These are phyloP conservation scores for Phytophthora idaei DNA, from an alignment of 352 stramenopile species.

Conservation along the genomic window DNA sequence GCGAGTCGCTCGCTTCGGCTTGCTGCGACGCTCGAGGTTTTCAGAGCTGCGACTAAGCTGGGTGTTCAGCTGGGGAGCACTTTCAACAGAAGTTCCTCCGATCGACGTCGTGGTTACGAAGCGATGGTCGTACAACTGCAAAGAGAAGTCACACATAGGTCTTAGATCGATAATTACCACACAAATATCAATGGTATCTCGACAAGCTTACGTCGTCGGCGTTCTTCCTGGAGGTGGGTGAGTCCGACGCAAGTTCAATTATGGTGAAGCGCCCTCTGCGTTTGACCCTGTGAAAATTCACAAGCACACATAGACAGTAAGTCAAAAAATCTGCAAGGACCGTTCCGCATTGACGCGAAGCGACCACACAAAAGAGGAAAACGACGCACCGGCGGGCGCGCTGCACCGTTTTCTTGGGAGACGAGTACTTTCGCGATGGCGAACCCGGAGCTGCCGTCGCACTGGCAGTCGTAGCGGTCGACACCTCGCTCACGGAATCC, in stretches of 20 bases:
- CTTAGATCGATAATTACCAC: constrained; percentile 3
- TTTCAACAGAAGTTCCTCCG: constrained; percentile 40
- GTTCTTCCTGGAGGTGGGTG: constrained; percentile 55
- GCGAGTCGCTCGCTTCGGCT: constrained; percentile 38
- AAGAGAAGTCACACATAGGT: constrained; percentile 17
- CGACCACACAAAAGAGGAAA: constrained; percentile 15
- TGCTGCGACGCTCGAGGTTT: constrained; percentile 27
- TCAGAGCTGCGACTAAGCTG: constrained; percentile 34
- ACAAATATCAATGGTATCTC: no score
- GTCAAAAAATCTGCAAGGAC: constrained; percentile 19
- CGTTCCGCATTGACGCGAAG: constrained; percentile 25
- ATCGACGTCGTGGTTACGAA: constrained; percentile 62
- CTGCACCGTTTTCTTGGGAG: constrained; percentile 41
- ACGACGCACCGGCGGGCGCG: constrained; percentile 38
- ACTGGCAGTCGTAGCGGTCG: constrained; percentile 10
- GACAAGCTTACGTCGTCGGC: constrained; percentile 51
- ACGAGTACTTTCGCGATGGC: constrained; percentile 40
- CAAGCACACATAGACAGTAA: constrained; percentile 11
- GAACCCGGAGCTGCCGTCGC: constrained; percentile 23
- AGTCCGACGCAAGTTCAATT: constrained; percentile 75
- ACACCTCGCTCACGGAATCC: constrained; percentile 12
- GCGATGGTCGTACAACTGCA: constrained; percentile 42
- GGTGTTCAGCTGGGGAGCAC: constrained; percentile 20
- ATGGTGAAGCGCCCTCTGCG: constrained; percentile 86
- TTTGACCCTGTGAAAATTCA: constrained; percentile 52